Base-by-base conservation (phyloP, 331 rosid species). In the Prunus yedoensis region DNA sequence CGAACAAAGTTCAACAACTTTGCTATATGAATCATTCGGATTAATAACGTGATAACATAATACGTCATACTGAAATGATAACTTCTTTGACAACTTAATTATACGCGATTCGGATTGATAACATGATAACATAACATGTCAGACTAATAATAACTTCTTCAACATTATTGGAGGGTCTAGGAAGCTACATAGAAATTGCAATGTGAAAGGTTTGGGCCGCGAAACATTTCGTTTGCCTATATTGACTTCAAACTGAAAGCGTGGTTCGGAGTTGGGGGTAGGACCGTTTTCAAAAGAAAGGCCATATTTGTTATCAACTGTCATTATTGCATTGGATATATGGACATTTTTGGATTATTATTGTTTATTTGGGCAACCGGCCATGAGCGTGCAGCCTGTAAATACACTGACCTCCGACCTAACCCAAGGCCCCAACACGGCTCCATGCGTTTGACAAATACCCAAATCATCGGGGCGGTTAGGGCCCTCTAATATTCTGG, bases 371-470 rank as follows among this genome's bases (percentile, higher is more conserved):
- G 79, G 49, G 79, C 62, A 81, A 71, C 30, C 75, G 45, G 20
- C 77, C 28, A 18, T 77, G 77, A 80, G 76, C 77, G 62, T 73
- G 28, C 25, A 47, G 81, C 53, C n/a, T 41, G 21, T 46, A 32
- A 81, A 77, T 63, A 81, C 49, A 56, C 68, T 60, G 91, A 85
- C 88, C 78, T 45, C 71, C 70, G 62, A 85, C 91, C 90, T 74
- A 85, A 85, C 85, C 70, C 25, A 60, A 59, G 79, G 78, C 68
- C 73, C 77, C 83, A 76, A 28, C 27, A 52, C 58, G 90, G 94
- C 77, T 89, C 88, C 87, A 89, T 69, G 27, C 15, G 46, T 71
- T 84, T 82, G 86, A 83, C 84, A 78, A 78, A 78, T 58, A 68
- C 74, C 73, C 66, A 68, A 68, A 76, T 83, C 73, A 75, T 79